Percentiles rank a stretch among this genome's conserved stretches.
Conservation (phyloP, 805 yeast genomes). For the Barnettozyma californica region DNA sequence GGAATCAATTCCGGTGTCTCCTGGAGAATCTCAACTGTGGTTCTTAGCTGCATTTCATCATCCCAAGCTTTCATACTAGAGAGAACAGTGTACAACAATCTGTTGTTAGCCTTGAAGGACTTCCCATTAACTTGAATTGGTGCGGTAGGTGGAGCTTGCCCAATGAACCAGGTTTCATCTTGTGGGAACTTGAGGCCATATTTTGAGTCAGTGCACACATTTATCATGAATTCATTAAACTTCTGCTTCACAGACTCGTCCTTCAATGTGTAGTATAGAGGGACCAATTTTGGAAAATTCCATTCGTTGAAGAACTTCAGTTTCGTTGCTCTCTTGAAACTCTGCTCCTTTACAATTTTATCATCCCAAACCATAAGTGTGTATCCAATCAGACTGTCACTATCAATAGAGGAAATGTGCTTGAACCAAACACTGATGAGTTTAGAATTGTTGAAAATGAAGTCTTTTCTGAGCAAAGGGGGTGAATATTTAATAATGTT, state of each 20-base stretch:
- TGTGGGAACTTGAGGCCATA: conserved; percentile 41
- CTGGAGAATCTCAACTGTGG: conserved; percentile 45
- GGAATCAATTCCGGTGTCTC: conserved; percentile 66
- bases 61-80: conserved; percentile 79
- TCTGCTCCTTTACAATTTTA: conserved; percentile 50
- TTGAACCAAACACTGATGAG: conserved; percentile 67
- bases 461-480: conserved; percentile 56
- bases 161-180: conserved; percentile 47
- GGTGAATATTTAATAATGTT: conserved; percentile 44
- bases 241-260: conserved; percentile 32
- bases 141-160: conserved; percentile 19
- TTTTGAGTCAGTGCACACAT: conserved; percentile 44
- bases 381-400: conserved; percentile 33
- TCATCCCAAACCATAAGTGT: conserved; percentile 45
- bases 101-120: conserved; percentile 60
- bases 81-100: conserved; percentile 55
- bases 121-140: conserved; percentile 42
- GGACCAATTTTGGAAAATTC: conserved; percentile 52
- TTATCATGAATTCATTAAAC: conserved; percentile 42
- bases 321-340: conserved; percentile 64
- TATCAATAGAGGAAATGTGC: conserved; percentile 50
- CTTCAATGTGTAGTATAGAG: conserved; percentile 38
- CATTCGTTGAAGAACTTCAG: conserved; percentile 75
- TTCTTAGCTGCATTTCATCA: conserved; percentile 53
- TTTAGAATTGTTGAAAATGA: conserved; percentile 50